Percentiles rank a stretch among this genome's conserved stretches.
Evolutionary conservation across 208 protist genomes (phyloP).

Genomic region (Leishmania braziliensis): DNA sequence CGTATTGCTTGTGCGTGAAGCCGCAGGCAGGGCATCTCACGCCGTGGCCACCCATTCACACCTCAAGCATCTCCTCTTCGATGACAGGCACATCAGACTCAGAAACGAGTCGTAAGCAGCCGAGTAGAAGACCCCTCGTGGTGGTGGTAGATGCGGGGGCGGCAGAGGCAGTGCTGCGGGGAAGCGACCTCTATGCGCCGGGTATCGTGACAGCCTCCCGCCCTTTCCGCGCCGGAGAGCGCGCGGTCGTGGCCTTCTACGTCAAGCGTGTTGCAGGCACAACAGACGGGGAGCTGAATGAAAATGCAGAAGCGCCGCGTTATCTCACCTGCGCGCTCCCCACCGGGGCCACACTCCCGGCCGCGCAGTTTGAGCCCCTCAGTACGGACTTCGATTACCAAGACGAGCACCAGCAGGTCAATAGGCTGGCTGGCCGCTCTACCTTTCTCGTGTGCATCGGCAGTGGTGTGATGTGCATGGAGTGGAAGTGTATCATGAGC

Average conservation of each 20-base stretch:
- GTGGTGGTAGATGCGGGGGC: conserved; percentile 80
- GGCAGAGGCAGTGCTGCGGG: conserved; percentile 88
- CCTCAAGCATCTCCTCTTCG: background rate
- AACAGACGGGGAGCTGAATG: background rate
- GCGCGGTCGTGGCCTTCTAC: conserved; percentile 37
- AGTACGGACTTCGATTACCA: background rate
- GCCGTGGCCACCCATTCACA: conserved; percentile 12
- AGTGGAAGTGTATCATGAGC: conserved; percentile 34
- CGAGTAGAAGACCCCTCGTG: conserved; percentile 9
- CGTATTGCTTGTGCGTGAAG: conserved; percentile 27
- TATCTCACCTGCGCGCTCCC: conserved; percentile 18
- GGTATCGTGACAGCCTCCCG: conserved; percentile 47
- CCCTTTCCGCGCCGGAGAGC: conserved; percentile 31
- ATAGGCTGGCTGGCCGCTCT: background rate
- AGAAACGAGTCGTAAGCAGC: background rate
- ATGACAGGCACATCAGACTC: background rate
- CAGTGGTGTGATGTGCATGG: conserved; percentile 34
- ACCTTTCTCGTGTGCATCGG: conserved; percentile 40
- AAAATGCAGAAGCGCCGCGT: background rate
- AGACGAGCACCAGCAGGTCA: background rate
- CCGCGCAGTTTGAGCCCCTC: conserved; percentile 12
- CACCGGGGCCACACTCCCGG: conserved; percentile 19
- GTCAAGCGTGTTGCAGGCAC: conserved; percentile 17
- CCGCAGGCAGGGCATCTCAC: conserved; percentile 6
- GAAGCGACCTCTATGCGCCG: conserved; percentile 83